A percentile compares a stretch with the other conserved stretches of the same genome.
These are phyloP conservation scores for Hypoxylon sp. DNA, from an alignment of 2,329 filamentous ascomycete species.

Conservation along the genomic window DNA sequence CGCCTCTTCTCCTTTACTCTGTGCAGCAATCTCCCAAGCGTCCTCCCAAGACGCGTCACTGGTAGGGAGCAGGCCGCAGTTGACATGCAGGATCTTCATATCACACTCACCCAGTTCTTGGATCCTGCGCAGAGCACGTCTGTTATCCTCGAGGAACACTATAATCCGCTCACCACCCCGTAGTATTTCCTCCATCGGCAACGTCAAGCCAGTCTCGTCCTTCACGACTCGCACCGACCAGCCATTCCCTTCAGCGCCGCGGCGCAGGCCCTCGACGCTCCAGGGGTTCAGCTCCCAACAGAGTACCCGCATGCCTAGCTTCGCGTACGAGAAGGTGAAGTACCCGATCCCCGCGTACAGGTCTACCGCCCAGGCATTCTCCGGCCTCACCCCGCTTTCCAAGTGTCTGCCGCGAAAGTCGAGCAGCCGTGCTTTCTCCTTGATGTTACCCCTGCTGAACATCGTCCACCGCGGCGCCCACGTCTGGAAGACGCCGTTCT, in stretches of 20 bases:
- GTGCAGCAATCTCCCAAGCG: slow-evolving; percentile 60
- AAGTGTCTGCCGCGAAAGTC: slow-evolving; percentile 55
- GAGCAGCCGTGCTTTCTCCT: slow-evolving; percentile 85
- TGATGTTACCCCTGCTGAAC: slow-evolving; percentile 92
- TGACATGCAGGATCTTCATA: slow-evolving; percentile 69
- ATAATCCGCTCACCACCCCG: slow-evolving; percentile 67
- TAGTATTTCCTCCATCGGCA: slow-evolving; percentile 53
- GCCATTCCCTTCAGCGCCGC: slow-evolving; percentile 78
- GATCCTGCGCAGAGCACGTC: slow-evolving; percentile 61
- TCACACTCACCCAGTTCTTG: slow-evolving; percentile 55
- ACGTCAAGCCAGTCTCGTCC: slow-evolving; percentile 53
- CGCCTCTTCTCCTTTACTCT: slow-evolving; percentile 51
- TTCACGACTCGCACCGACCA: slow-evolving; percentile 71
- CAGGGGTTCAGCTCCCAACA: slow-evolving; percentile 94
- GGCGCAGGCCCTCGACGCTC: slow-evolving; percentile 84
- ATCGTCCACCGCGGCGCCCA: slow-evolving; percentile 94
- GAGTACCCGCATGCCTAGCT: slow-evolving; percentile 77
- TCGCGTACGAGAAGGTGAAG: slow-evolving; percentile 87
- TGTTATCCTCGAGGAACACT: slow-evolving; percentile 78
- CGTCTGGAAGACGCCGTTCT: slow-evolving; percentile 83
- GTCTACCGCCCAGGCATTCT: slow-evolving; percentile 72
- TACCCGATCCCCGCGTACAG: slow-evolving; percentile 95
- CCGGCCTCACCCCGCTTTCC: slow-evolving; percentile 13
- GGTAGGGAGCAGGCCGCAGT: slow-evolving; percentile 72
- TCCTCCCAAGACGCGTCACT: slow-evolving; percentile 67